These are phyloP conservation scores for Eucalyptus marginata DNA, from an alignment of 345 rosid species.

Conservation along the genomic window DNA sequence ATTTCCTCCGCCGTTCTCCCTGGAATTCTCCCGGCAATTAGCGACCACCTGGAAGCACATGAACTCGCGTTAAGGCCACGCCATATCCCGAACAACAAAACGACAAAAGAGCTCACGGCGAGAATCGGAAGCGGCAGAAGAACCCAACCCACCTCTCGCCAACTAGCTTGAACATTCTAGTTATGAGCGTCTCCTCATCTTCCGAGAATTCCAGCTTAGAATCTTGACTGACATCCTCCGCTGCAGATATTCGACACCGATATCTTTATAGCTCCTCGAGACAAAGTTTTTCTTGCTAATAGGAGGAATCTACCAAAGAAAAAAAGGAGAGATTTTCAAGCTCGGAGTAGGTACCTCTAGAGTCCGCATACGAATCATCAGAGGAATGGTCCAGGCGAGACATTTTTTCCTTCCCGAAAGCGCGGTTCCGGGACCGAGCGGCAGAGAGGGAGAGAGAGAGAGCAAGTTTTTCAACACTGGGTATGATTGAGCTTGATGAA, in stretches of 20 bases:
- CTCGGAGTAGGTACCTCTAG: not conserved
- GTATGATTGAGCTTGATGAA: not conserved
- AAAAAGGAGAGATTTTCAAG: not conserved
- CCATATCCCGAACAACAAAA: not conserved
- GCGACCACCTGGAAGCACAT: constrained; percentile 9
- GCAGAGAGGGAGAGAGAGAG: not conserved
- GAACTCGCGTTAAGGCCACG: not conserved
- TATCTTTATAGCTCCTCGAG: not conserved
- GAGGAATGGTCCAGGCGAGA: constrained; percentile 5
- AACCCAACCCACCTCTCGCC: constrained; percentile 4
- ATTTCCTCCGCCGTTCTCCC: constrained; percentile 40
- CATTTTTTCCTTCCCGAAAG: not conserved
- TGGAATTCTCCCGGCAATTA: constrained; percentile 34
- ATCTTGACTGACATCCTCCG: constrained; percentile 1
- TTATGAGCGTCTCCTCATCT: constrained; percentile 26
- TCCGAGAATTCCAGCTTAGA: constrained; percentile 16
- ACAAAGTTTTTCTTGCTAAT: not conserved
- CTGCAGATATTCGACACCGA: not conserved
- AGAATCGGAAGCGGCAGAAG: not conserved
- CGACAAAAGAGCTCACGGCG: not conserved
- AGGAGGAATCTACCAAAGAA: not conserved
- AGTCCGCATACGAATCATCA: not conserved
- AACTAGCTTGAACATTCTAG: constrained; percentile 27
- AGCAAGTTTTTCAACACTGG: not conserved
- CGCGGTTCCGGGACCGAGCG: not conserved